Percentiles rank a stretch among this genome's conserved stretches.
phyloP scores from a whole-genome alignment of 2,329 filamentous ascomycete species.

The Triangularia verruculosa region DNA sequence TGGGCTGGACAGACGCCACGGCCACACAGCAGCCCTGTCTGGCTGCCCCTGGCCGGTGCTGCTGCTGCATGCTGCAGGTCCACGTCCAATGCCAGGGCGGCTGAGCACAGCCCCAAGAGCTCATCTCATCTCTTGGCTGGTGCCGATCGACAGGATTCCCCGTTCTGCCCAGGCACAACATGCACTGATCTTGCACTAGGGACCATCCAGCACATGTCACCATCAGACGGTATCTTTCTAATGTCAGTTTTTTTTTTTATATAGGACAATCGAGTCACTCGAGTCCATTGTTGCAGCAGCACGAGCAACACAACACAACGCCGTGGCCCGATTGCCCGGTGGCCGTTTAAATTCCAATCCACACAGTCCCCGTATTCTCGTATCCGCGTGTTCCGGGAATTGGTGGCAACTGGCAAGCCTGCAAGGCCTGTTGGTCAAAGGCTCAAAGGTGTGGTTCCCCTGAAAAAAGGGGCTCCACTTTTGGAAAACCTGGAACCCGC shows the following conservation, averaged over 20 bases:
- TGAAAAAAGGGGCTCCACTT: not conserved
- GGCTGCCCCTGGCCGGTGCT: not conserved
- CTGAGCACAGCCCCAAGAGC: not conserved
- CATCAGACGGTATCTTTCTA: not conserved
- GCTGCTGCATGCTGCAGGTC: not conserved
- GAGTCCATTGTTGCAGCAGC: too few species aligned
- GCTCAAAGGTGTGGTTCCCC: not conserved
- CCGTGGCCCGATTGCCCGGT: not conserved
- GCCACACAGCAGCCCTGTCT: conserved; percentile 4
- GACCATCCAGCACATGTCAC: not conserved
- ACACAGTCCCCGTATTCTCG: not conserved
- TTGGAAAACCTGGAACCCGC: not conserved
- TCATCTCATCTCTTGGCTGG: not conserved
- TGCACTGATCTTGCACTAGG: not conserved
- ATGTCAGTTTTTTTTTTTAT: too few species aligned
- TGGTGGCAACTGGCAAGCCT: not conserved
- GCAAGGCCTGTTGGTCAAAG: not conserved
- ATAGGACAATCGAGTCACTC: too few species aligned
- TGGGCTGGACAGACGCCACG: conserved; percentile 3
- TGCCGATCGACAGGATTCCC: not conserved
- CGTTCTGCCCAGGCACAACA: not conserved
- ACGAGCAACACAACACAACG: not conserved
- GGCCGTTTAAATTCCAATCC: too few species aligned
- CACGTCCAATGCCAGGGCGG: not conserved
- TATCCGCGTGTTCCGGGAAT: not conserved